Percentiles rank a stretch among this genome's conserved stretches.
Evolutionary conservation across 2,329 filamentous ascomycete species (phyloP).

Genomic region (Mycosphaerelloides madeirae): DNA sequence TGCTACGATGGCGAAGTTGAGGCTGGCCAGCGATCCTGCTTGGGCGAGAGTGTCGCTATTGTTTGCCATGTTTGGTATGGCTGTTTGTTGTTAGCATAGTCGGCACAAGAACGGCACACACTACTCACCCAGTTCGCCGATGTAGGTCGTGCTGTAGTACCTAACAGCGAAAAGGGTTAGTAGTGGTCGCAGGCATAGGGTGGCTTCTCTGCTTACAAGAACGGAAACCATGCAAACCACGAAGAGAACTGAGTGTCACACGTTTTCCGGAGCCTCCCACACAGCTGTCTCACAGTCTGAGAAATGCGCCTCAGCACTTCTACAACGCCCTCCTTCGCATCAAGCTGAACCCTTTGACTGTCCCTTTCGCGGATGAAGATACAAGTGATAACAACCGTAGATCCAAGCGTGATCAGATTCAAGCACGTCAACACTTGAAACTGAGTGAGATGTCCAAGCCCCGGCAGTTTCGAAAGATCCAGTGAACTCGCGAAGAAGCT

Average conservation of each 20-base stretch:
- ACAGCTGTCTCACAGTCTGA: slow-evolving; percentile 8
- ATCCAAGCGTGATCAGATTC: slow-evolving; percentile 16
- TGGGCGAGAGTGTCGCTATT: slow-evolving; percentile 16
- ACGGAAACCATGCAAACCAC: slow-evolving; percentile 22
- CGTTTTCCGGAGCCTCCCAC: slow-evolving; percentile 10
- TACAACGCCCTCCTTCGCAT: slow-evolving; percentile 3
- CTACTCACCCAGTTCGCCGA: slow-evolving; percentile 21
- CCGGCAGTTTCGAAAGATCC: slow-evolving; percentile 9
- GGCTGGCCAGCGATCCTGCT: slow-evolving; percentile 15
- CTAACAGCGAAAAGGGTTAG: no score
- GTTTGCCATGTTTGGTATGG: slow-evolving; percentile 6
- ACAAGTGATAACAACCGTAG: slow-evolving; percentile 15
- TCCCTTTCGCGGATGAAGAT: slow-evolving; percentile 15
- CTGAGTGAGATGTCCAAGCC: slow-evolving; percentile 13
- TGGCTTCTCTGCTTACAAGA: no score
- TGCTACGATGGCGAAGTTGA: slow-evolving; percentile 18
- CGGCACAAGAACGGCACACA: no score
- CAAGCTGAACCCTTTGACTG: no score
- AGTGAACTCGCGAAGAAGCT: slow-evolving; percentile 16
- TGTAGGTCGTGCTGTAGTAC: slow-evolving; percentile 22
- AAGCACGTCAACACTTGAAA: slow-evolving; percentile 15
- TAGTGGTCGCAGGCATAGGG: no score
- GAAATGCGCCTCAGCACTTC: slow-evolving; percentile 12
- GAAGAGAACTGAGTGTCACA: slow-evolving; percentile 14
- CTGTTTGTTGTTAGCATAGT: no score